phyloP scores from a whole-genome alignment of 179 eudicot genomes.

The Heliamphora pulchella region DNA sequence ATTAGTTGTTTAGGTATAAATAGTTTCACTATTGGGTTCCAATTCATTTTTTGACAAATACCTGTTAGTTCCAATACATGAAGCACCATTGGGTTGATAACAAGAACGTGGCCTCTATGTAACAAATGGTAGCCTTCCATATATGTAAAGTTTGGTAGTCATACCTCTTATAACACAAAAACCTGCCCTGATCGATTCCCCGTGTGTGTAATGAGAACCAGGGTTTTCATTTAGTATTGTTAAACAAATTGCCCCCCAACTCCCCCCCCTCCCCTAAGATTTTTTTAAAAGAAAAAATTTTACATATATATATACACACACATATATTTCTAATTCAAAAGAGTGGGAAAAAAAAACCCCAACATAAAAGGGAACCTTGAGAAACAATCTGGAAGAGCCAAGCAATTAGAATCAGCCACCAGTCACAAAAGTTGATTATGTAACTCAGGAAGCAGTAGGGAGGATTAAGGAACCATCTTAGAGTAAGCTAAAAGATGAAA shows the following conservation, averaged over 20 bases:
- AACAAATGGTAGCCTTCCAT: neutral
- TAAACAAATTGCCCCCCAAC: too few species aligned
- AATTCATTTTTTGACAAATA: too few species aligned
- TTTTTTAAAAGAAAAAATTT: too few species aligned
- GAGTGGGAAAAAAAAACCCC: too few species aligned
- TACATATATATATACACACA: too few species aligned
- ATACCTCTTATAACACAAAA: neutral
- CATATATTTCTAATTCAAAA: too few species aligned
- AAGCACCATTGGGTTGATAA: too few species aligned
- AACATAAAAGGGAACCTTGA: neutral
- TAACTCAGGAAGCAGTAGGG: neutral
- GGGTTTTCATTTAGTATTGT: neutral
- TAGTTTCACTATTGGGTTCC: neutral
- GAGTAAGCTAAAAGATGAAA: neutral
- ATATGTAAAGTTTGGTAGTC: neutral
- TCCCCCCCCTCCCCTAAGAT: too few species aligned
- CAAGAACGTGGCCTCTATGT: neutral
- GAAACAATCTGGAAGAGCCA: neutral
- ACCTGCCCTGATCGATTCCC: neutral
- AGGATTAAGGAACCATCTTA: neutral
- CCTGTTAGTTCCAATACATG: too few species aligned
- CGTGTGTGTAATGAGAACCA: neutral
- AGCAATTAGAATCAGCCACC: neutral
- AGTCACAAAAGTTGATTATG: neutral
- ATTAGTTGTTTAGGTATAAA: neutral